A percentile compares a stretch with the other conserved stretches of the same genome.
phyloP scores from a whole-genome alignment of 2,329 filamentous ascomycete species.

The Cordyceps cateniannulata region DNA sequence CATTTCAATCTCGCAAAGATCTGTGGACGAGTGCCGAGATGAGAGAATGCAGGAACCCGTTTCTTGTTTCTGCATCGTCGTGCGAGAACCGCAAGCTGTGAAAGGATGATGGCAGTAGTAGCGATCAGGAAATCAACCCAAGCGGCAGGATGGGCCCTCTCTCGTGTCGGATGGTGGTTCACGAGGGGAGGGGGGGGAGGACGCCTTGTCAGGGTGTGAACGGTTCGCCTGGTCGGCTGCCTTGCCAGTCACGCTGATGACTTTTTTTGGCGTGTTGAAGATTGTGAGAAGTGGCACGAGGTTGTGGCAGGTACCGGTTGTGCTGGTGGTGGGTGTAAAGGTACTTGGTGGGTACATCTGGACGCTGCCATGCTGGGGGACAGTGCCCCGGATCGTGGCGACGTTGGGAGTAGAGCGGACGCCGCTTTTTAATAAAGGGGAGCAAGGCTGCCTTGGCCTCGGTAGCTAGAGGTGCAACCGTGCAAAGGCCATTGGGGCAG shows the following conservation, averaged over 20 bases:
- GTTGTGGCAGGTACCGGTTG: not conserved
- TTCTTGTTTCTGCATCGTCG: not conserved
- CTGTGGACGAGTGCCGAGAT: not conserved
- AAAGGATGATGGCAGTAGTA: not conserved
- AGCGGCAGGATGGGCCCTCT: not conserved
- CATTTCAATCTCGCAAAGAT: not conserved
- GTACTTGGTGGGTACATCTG: not conserved
- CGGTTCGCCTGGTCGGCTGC: conserved; percentile 12
- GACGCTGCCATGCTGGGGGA: too few species aligned
- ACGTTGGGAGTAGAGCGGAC: not conserved
- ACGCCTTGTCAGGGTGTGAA: conserved; percentile 12
- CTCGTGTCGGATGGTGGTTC: not conserved
- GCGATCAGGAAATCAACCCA: not conserved
- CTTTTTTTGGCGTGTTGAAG: not conserved
- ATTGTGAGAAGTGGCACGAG: not conserved
- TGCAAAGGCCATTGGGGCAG: not conserved
- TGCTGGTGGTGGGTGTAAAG: not conserved
- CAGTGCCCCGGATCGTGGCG: conserved; percentile 9
- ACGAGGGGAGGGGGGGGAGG: not conserved
- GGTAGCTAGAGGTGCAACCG: not conserved
- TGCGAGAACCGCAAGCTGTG: not conserved
- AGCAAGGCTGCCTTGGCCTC: not conserved
- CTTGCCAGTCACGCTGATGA: conserved; percentile 12
- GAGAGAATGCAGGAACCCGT: conserved; percentile 10
- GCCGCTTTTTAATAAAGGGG: conserved; percentile 1